These are phyloP conservation scores for Austroboletus novae-zelandiae DNA, from an alignment of 1,284 basidiomycete genomes.

Conservation along the genomic window DNA sequence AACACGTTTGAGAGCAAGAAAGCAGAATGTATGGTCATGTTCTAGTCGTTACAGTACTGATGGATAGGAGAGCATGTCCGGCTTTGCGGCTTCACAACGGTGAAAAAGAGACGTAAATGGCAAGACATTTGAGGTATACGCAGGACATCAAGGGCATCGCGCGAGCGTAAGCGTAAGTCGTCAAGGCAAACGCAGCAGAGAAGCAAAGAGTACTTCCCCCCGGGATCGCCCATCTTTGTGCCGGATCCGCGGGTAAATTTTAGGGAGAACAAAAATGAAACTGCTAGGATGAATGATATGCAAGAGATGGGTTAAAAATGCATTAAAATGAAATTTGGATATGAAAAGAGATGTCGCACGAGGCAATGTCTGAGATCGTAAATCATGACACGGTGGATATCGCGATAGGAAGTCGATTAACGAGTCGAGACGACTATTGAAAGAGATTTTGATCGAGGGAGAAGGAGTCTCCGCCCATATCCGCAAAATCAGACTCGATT, in stretches of 20 bases:
- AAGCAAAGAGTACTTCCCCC: slow-evolving; percentile 9
- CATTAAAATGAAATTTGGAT: slow-evolving; percentile 23
- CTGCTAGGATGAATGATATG: slow-evolving; percentile 32
- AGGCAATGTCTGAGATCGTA: slow-evolving; percentile 3
- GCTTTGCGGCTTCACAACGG: slow-evolving; percentile 23
- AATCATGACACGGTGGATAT: slow-evolving; percentile 7
- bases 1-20: slow-evolving; percentile 32
- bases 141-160: slow-evolving; percentile 27
- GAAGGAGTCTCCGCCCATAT: slow-evolving; percentile 49
- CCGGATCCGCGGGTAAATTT: slow-evolving; percentile 10
- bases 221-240: slow-evolving; percentile 12
- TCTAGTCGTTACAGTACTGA: slow-evolving; percentile 63
- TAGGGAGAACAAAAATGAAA: slow-evolving; percentile 16
- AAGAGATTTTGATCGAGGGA: slow-evolving; percentile 43
- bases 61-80: slow-evolving; percentile 24
- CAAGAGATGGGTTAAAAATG: slow-evolving; percentile 32
- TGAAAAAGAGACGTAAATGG: slow-evolving; percentile 20
- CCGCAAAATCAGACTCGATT: slow-evolving; percentile 40
- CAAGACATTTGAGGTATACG: slow-evolving; percentile 24
- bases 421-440: slow-evolving; percentile 33
- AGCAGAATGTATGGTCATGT: slow-evolving; percentile 48
- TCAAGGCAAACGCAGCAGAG: slow-evolving; percentile 25
- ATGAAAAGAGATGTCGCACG: slow-evolving; percentile 11
- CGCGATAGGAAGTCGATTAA: not conserved
- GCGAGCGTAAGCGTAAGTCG: slow-evolving; percentile 17